Evolutionary conservation across 2,329 filamentous ascomycete genomes (phyloP).

Genomic region (Ophiocordyceps polyrhachis-furcata): DNA sequence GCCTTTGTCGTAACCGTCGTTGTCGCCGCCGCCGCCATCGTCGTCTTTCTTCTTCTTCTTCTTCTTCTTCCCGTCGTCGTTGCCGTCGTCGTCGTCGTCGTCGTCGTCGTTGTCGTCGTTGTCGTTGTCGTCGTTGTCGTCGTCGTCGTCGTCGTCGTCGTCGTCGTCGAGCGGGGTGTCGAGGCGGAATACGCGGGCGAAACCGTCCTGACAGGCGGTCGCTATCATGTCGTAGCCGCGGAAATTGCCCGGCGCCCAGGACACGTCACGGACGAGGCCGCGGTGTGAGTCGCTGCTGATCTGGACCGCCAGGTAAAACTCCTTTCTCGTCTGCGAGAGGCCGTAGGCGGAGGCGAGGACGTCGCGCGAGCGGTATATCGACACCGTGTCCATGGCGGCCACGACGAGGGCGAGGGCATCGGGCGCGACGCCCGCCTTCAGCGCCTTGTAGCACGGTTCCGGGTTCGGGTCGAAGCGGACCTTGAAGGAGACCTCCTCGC

Average conservation of each 20-base stretch:
- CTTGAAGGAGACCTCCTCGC: slow-evolving; percentile 74
- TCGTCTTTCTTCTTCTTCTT: slow-evolving; percentile 10
- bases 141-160: slow-evolving; percentile 12
- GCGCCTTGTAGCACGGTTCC: slow-evolving; percentile 56
- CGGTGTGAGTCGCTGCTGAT: slow-evolving; percentile 43
- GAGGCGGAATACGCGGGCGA: slow-evolving; percentile 72
- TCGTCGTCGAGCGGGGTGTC: slow-evolving; percentile 32
- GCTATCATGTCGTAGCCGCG: slow-evolving; percentile 80
- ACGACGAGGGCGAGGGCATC: slow-evolving; percentile 71
- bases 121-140: too few species aligned
- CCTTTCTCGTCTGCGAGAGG: slow-evolving; percentile 40
- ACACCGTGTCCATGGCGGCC: slow-evolving; percentile 66
- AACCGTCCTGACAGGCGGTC: slow-evolving; percentile 83
- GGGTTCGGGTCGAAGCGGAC: slow-evolving; percentile 80
- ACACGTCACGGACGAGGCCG: slow-evolving; percentile 67
- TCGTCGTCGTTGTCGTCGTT: too few species aligned
- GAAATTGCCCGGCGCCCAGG: slow-evolving; percentile 85
- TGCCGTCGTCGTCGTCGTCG: too few species aligned
- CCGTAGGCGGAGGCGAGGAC: slow-evolving; percentile 32
- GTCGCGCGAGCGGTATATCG: slow-evolving; percentile 61
- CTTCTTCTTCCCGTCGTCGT: too few species aligned
- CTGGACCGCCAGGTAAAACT: slow-evolving; percentile 72
- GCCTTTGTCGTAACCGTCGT: too few species aligned
- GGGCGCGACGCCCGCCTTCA: slow-evolving; percentile 62
- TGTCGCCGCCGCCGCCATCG: neutral